Base-by-base conservation (phyloP, 352 stramenopile species). In the Plasmopara halstedii region DNA sequence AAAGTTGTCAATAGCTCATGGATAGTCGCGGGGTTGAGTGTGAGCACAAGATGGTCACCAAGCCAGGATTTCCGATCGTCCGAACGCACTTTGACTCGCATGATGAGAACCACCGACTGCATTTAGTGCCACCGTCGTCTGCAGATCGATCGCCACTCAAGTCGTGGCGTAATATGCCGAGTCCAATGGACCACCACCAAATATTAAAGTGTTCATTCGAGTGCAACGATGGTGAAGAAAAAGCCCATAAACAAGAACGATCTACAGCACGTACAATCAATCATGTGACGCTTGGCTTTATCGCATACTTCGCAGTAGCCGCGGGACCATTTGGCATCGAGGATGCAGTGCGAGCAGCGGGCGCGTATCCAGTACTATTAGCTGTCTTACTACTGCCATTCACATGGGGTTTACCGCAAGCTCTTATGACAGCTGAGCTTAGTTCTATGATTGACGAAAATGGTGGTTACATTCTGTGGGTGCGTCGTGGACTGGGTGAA, bases 361-460 rank as follows among this genome's bases (percentile, higher is more conserved):
- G 81, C 2, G 64, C 78, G 17, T 88, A 80, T 39, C 78, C 76
- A 0, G 76, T 89, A 14, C 50, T 90, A 3, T 42, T 89, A 26
- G 81, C 78, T 1, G 74, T 92, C 1, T 67, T 90, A 14, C 19
- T 88, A 21, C 41, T 90, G 33, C 78, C 76, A 2, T 85, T 92
- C 41, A 85, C 80, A n/a, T 92, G 81, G 81, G 81, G 76, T 0
- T 49, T 92, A 17, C 81, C 81, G 2, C 81, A 92, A 48, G 76
- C 81, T 19, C 59, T 92, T n/a, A 90, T 92, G 76, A 88, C 78
- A 10, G 81, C 81, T 2, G 81, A 92, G 36, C 54, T 92, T 27
- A 88, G 75, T 34, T 78, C 81, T 9, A 88, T 92, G 74, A 90
- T 89, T 27, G 73, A 87, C 42, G 73, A 88, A 49, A 92, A 92